These are phyloP conservation scores for Aspergillus sp. DNA, from an alignment of 2,329 filamentous ascomycete species.

Conservation along the genomic window DNA sequence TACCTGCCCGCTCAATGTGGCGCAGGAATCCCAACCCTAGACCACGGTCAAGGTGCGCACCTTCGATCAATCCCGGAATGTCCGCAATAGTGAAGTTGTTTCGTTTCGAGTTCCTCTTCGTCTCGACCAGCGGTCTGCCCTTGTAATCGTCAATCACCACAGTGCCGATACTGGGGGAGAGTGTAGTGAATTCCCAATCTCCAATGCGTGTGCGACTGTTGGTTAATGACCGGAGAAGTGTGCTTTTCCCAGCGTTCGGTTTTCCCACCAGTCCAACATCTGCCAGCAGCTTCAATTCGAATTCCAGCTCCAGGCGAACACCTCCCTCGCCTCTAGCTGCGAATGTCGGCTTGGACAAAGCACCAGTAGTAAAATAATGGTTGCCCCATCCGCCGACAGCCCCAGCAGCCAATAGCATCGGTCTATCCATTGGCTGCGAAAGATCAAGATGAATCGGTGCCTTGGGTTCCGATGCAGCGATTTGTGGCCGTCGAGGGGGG, in stretches of 20 bases:
- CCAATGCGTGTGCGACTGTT: slow-evolving; percentile 84
- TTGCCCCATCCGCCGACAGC: slow-evolving; percentile 88
- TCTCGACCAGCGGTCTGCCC: slow-evolving; percentile 56
- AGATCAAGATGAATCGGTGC: slow-evolving; percentile 67
- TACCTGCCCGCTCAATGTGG: slow-evolving; percentile 86
- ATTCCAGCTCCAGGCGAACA: slow-evolving; percentile 67
- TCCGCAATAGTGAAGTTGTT: slow-evolving; percentile 89
- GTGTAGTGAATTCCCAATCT: slow-evolving; percentile 92
- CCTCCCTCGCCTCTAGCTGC: slow-evolving; percentile 79
- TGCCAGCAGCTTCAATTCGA: slow-evolving; percentile 90
- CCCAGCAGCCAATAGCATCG: slow-evolving; percentile 77
- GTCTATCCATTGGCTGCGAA: slow-evolving; percentile 67
- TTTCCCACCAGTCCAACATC: slow-evolving; percentile 92
- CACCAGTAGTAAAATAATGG: slow-evolving; percentile 76
- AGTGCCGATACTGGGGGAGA: slow-evolving; percentile 91
- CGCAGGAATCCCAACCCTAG: slow-evolving; percentile 86
- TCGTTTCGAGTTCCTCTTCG: slow-evolving; percentile 47
- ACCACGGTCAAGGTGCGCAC: slow-evolving; percentile 83
- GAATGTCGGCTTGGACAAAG: slow-evolving; percentile 70
- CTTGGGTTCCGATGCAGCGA: slow-evolving; percentile 60
- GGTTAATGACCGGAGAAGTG: slow-evolving; percentile 75
- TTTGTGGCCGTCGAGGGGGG: slow-evolving; percentile 47
- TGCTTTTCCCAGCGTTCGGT: slow-evolving; percentile 94
- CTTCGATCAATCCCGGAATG: slow-evolving; percentile 87
- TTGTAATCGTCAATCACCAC: slow-evolving; percentile 84